These are phyloP conservation scores for Neoascochyta sp. DNA, from an alignment of 2,329 filamentous ascomycete genomes.

Conservation along the genomic window DNA sequence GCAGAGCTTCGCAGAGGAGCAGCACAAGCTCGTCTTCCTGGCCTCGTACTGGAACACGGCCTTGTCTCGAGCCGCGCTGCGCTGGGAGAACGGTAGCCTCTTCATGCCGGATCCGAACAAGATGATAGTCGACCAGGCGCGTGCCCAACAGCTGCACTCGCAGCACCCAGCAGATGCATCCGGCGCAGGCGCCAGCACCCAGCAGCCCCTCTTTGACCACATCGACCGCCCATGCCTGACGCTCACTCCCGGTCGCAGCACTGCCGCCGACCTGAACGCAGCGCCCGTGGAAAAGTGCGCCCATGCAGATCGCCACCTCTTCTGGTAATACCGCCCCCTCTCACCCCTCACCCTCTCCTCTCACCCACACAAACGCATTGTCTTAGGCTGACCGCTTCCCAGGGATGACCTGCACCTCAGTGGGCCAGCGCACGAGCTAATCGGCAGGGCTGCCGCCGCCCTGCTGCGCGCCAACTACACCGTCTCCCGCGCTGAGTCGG, in stretches of 20 bases:
- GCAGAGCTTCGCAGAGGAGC: conserved; percentile 30
- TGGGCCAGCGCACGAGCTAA: conserved; percentile 33
- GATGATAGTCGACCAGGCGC: conserved; percentile 35
- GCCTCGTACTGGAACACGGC: conserved; percentile 37
- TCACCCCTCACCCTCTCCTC: too few species aligned
- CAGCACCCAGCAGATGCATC: conserved; percentile 31
- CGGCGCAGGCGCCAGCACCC: conserved; percentile 30
- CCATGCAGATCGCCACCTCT: conserved; percentile 31
- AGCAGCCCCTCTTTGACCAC: conserved; percentile 32
- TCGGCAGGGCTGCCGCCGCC: conserved; percentile 34
- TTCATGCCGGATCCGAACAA: conserved; percentile 34
- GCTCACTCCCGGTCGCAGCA: conserved; percentile 9
- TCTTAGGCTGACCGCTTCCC: conserved; percentile 25
- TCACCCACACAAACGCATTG: conserved; percentile 28
- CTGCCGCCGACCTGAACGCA: conserved; percentile 23
- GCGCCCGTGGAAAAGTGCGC: conserved; percentile 28
- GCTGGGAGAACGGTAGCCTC: conserved; percentile 31
- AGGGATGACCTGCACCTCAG: conserved; percentile 38
- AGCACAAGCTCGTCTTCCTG: conserved; percentile 34
- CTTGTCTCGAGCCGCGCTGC: conserved; percentile 24
- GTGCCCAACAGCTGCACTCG: conserved; percentile 31
- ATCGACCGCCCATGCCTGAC: conserved; percentile 34
- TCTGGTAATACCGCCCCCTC: too few species aligned
- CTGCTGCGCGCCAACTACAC: conserved; percentile 31
- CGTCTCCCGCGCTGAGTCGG: conserved; percentile 21